Evolutionary conservation across 768 basidiomycete species (phyloP), one percentile per base, ranked within the genome.

Genomic region (Favolaschia claudopus): DNA sequence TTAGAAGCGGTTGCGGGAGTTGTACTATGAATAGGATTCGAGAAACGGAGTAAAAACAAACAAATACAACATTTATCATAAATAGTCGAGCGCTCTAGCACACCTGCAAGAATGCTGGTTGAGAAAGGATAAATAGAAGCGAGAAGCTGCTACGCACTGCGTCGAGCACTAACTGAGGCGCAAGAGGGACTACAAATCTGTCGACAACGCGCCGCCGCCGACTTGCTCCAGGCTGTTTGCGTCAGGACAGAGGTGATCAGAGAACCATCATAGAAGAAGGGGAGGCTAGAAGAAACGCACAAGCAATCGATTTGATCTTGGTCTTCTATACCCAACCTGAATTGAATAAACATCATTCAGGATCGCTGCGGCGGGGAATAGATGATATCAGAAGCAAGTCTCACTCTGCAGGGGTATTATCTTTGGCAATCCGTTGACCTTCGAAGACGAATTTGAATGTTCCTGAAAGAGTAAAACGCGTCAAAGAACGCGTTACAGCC

Each of bases 391-490:
- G 57, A 39, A 56, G 32, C 4, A n/a, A n/a, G 29, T 70, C 78
- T 60, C 58, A 90, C 89, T 44, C 72, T 34, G 74, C 80, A 12
- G 89, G 88, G 4, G 87, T 88, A 24, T 84, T 79, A 0, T 82
- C 76, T 31, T 72, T 54, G 15, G 57, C 66, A 32, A 90, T 55
- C 31, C 89, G 79, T 2, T 74, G 66, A 1, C 86, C 88, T 1
- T 88, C 85, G 46, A 79, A 83, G 0, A 76, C 77, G 58, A 90
- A 90, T 59, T 83, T 85, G 62, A 90, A 83, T 0, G 88, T 86
- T 15, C 86, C 88, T 89, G 37, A 27, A 42, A 19, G n/a, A 28
- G 37, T 40, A 10, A 13, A 43, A 43, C 24, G 59, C 42, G 51
- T 49, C 32, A 50, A 25, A 17, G 17, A 33, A 31, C 27, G 27